These are phyloP conservation scores for Leccinum ochraceum DNA, from an alignment of 768 basidiomycete genomes.

Conservation along the genomic window DNA sequence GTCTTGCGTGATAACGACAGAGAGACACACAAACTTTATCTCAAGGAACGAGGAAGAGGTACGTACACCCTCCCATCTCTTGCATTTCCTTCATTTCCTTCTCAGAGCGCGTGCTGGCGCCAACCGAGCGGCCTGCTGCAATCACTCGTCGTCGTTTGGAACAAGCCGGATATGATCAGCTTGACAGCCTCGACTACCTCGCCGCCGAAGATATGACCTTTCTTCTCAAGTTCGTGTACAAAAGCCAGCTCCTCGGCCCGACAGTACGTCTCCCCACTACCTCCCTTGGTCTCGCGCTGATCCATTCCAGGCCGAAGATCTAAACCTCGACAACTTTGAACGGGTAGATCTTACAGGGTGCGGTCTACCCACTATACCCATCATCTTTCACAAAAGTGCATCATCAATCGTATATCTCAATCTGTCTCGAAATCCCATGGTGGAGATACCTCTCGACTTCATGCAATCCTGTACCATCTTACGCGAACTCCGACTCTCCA, in stretches of 20 bases:
- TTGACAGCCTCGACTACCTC: too few relatives aligned
- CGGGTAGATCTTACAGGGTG: conserved; percentile 79
- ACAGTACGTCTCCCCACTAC: conserved; percentile 44
- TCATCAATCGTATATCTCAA: conserved; percentile 82
- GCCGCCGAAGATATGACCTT: conserved; percentile 85
- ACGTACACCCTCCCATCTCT: conserved; percentile 18
- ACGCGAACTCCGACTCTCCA: conserved; percentile 81
- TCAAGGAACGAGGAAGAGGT: conserved; percentile 79
- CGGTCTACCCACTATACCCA: conserved; percentile 85
- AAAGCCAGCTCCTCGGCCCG: conserved; percentile 67
- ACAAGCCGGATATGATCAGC: conserved; percentile 92
- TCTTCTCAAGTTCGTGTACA: conserved; percentile 95
- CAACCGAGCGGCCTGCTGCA: conserved; percentile 66
- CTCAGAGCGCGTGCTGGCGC: conserved; percentile 79
- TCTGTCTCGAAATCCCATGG: conserved; percentile 91
- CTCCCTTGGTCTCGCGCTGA: neutral
- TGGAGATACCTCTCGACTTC: conserved; percentile 96
- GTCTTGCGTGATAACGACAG: conserved; percentile 49
- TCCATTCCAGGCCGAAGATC: conserved; percentile 64
- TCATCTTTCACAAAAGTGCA: conserved; percentile 81
- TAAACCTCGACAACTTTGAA: conserved; percentile 69
- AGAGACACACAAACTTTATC: conserved; percentile 67
- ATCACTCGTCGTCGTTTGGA: conserved; percentile 82
- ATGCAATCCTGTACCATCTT: conserved; percentile 84
- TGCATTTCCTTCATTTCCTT: neutral